Conservation (phyloP, 345 rosid genomes). For the Conringia planisiliqua region DNA sequence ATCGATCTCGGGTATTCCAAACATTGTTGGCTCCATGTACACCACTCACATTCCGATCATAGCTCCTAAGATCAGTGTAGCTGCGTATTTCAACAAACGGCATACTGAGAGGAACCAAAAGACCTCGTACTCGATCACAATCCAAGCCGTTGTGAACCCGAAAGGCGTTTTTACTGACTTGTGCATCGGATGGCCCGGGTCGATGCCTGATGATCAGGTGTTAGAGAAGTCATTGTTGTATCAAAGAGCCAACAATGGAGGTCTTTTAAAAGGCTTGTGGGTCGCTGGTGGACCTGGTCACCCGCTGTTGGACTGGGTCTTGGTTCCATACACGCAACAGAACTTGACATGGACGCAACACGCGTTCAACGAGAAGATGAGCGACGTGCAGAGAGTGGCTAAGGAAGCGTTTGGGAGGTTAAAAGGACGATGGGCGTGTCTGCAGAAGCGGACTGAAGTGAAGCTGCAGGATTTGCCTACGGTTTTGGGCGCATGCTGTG, state of each 20-base stretch:
- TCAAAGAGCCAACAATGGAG: conserved; percentile 69
- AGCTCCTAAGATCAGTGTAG: conserved; percentile 73
- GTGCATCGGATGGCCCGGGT: conserved; percentile 91
- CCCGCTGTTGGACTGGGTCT: conserved; percentile 73
- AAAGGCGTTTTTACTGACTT: conserved; percentile 75
- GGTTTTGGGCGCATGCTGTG: conserved; percentile 79
- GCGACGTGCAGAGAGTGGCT: conserved; percentile 53
- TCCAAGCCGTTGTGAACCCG: conserved; percentile 70
- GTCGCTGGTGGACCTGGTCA: conserved; percentile 65
- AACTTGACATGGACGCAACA: conserved; percentile 83
- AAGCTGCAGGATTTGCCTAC: conserved; percentile 76
- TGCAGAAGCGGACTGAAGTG: conserved; percentile 77
- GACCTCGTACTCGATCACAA: conserved; percentile 66
- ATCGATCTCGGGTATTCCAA: conserved; percentile 58
- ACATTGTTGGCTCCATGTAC: conserved; percentile 71
- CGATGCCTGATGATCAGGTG: conserved; percentile 78
- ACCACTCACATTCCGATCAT: conserved; percentile 81
- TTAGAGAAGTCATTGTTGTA: conserved; percentile 67
- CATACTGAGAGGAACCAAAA: conserved; percentile 82
- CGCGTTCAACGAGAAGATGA: conserved; percentile 74
- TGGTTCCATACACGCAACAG: conserved; percentile 75
- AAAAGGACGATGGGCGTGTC: conserved; percentile 75
- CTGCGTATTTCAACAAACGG: conserved; percentile 71
- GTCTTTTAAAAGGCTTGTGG: conserved; percentile 57
- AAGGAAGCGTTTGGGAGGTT: conserved; percentile 66